phyloP scores from a whole-genome alignment of 2,329 filamentous ascomycete species.

The Aspergillus jensenii region DNA sequence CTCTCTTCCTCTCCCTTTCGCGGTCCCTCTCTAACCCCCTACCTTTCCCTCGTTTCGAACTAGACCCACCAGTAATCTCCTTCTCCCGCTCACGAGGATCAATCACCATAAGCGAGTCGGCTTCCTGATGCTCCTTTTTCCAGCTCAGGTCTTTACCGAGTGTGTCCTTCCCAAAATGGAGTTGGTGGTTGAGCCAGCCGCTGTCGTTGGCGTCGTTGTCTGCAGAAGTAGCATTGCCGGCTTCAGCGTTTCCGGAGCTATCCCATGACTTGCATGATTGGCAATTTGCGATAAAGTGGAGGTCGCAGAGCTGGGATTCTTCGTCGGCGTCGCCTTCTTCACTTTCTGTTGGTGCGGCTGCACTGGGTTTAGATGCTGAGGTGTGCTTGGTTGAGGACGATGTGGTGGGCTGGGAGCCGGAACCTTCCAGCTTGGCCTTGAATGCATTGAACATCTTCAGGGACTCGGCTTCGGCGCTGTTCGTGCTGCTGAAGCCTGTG shows the following conservation, averaged over 20 bases:
- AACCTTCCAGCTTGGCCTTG: slow-evolving; percentile 67
- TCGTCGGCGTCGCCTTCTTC: slow-evolving; percentile 58
- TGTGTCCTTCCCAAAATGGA: slow-evolving; percentile 85
- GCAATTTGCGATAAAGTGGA: slow-evolving; percentile 95
- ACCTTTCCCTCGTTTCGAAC: slow-evolving; percentile 29
- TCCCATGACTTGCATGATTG: slow-evolving; percentile 90
- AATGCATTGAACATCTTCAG: slow-evolving; percentile 76
- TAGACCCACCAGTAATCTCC: slow-evolving; percentile 64
- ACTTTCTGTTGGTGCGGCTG: slow-evolving; percentile 13
- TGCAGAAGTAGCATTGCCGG: slow-evolving; percentile 52
- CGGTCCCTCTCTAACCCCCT: slow-evolving; percentile 45
- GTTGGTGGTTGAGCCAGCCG: slow-evolving; percentile 81
- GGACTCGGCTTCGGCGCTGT: slow-evolving; percentile 60
- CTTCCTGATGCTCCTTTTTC: slow-evolving; percentile 83
- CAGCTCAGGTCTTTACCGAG: slow-evolving; percentile 88
- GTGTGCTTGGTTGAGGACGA: slow-evolving; percentile 8
- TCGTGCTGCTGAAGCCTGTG: slow-evolving; percentile 50
- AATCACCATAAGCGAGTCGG: slow-evolving; percentile 72
- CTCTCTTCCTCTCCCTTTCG: slow-evolving; percentile 38
- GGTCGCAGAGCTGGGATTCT: slow-evolving; percentile 77
- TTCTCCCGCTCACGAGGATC: slow-evolving; percentile 83
- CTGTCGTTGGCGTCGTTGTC: slow-evolving; percentile 49
- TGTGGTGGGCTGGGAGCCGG: slow-evolving; percentile 25
- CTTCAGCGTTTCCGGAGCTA: slow-evolving; percentile 41
- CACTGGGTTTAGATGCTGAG: slow-evolving; percentile 5